phyloP scores from a whole-genome alignment of 2,329 filamentous ascomycete genomes.

The Fusarium fracticaudum region DNA sequence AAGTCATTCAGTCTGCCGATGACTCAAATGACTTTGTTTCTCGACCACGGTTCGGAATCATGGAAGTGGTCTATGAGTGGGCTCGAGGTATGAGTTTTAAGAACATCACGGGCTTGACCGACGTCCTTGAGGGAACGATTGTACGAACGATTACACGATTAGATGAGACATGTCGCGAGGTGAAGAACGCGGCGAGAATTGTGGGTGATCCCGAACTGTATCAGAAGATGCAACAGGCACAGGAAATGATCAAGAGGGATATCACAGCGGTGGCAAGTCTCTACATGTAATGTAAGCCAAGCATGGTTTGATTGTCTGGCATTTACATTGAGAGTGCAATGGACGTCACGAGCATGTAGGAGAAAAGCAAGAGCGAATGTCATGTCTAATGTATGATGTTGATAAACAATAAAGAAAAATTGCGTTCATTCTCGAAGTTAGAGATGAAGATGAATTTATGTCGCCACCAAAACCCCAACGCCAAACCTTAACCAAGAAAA shows the following conservation, averaged over 20 bases:
- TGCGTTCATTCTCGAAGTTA: constrained; percentile 9
- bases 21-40: constrained; percentile 93
- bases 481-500: constrained; percentile 36
- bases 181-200: constrained; percentile 95
- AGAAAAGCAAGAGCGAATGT: neutral
- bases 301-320: neutral
- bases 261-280: constrained; percentile 89
- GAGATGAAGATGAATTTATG: constrained; percentile 27
- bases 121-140: constrained; percentile 97
- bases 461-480: constrained; percentile 36
- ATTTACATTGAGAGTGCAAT: neutral
- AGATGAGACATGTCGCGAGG: constrained; percentile 96
- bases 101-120: constrained; percentile 94
- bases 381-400: constrained; percentile 22
- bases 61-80: constrained; percentile 99
- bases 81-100: constrained; percentile 98
- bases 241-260: constrained; percentile 97
- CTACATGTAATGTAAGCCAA: constrained; percentile 87
- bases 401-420: constrained; percentile 8
- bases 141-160: constrained; percentile 92
- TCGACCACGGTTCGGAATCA: constrained; percentile 87
- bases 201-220: constrained; percentile 94
- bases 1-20: constrained; percentile 90
- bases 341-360: neutral
- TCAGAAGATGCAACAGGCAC: constrained; percentile 95